Base-by-base conservation (phyloP, 2,329 filamentous ascomycete species). In the Aspergillus versicolor region DNA sequence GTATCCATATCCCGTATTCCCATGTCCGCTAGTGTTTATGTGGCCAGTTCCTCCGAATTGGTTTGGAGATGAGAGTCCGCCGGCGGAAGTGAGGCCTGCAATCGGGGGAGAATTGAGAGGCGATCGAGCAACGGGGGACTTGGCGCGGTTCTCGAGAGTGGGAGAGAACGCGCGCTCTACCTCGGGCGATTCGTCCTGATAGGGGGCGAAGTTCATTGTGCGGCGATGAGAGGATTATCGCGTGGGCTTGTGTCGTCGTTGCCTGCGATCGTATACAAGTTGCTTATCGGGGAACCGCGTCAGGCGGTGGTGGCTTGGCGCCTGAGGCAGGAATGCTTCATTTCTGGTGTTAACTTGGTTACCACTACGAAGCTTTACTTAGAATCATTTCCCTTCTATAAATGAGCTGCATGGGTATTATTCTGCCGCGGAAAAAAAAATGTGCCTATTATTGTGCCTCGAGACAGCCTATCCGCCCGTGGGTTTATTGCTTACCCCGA, bases 161-260 rank as follows among this genome's bases (percentile, higher is more conserved):
- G 92, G 91, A 19, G 91, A 95, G 72, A 92, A 83, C 52, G 89
- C 86, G 68, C 93, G 90, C 65, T 87, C 85, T 66, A 88, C 83
- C 78, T 97, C 92, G 9, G 94, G 94, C 15, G 89, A 89, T 48
- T 89, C 89, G 75, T 93, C 93, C 80, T 97, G 94, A 78, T 97
- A 99, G 38, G 94, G 94, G 45, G 94, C 94, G 74, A 97, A 99
- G 79, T 97, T 90, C 90, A 94, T 94, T 55, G 67, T 78, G 59
- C 40, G 44, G 47, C 38, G 50, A 51, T 45, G 15, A 5, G 22
- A 21, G 43, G 52, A n/a, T 62, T 64, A 64, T 66, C 60, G 59
- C 22, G 58, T 37, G 50, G 27, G 30, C 13, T 56, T 42, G 50
- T 37, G 47, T 56, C 42, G 48, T 57, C 19, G 27, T 58, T 52